phyloP scores from a whole-genome alignment of 495 filamentous ascomycete genomes.

The Rhypophila decipiens region DNA sequence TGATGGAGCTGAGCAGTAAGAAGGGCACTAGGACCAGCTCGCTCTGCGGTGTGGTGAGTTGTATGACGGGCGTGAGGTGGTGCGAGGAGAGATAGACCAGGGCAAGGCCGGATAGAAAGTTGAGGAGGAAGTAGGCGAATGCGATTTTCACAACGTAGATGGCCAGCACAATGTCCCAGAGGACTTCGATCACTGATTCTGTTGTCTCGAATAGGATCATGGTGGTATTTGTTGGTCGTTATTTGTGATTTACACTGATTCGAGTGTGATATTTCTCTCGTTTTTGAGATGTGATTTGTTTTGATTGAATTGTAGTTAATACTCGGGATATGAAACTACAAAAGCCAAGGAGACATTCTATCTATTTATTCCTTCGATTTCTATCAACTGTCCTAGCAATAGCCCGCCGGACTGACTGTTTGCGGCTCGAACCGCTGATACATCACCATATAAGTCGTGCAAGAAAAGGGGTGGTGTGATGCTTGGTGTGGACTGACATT shows the following conservation, averaged over 20 bases:
- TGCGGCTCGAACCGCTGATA: too few species aligned
- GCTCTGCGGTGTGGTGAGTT: not conserved
- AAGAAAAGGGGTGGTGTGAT: too few species aligned
- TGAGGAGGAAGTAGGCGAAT: slow-evolving; percentile 18
- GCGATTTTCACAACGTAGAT: slow-evolving; percentile 23
- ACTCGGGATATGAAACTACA: not conserved
- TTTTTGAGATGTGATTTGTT: slow-evolving; percentile 1
- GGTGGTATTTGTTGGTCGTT: not conserved
- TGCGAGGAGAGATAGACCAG: slow-evolving; percentile 3
- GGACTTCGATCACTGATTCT: slow-evolving; percentile 25
- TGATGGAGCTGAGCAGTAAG: slow-evolving; percentile 6
- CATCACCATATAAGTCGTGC: too few species aligned
- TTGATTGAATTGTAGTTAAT: slow-evolving; percentile 1
- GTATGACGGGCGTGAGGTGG: not conserved
- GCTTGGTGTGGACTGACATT: too few species aligned
- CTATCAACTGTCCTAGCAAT: too few species aligned
- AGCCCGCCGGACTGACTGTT: too few species aligned
- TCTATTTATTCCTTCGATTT: too few species aligned
- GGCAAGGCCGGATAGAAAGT: slow-evolving; percentile 5
- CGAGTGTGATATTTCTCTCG: not conserved
- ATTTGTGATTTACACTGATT: not conserved
- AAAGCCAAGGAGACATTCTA: too few species aligned
- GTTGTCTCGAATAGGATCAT: slow-evolving; percentile 20
- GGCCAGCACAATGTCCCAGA: slow-evolving; percentile 30
- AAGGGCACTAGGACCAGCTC: slow-evolving; percentile 3